phyloP scores from a whole-genome alignment of 768 basidiomycete genomes.

The Leccinellum rugosiceps region DNA sequence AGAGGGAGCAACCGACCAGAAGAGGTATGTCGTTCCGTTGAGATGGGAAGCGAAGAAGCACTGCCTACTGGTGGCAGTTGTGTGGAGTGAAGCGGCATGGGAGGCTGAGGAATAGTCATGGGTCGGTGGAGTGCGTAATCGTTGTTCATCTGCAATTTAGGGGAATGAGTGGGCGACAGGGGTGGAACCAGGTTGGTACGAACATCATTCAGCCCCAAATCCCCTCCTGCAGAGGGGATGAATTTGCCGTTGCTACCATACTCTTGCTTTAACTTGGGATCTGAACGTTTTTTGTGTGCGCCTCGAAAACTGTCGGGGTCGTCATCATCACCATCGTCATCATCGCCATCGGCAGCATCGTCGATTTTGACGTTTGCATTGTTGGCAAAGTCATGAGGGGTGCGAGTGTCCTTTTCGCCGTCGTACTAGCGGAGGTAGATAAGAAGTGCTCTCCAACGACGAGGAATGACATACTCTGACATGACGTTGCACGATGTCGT shows the following conservation, averaged over 20 bases:
- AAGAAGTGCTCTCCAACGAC: slow-evolving; percentile 8
- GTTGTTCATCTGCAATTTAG: slow-evolving; percentile 15
- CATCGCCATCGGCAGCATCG: slow-evolving; percentile 39
- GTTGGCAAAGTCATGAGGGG: slow-evolving; percentile 47
- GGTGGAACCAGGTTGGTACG: slow-evolving; percentile 1
- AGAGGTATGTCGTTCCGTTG: slow-evolving; percentile 33
- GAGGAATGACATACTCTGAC: slow-evolving; percentile 38
- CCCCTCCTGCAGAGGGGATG: slow-evolving; percentile 11
- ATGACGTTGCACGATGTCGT: slow-evolving; percentile 69
- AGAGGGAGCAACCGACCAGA: slow-evolving; percentile 31
- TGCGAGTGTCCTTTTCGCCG: slow-evolving; percentile 48
- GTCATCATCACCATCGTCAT: slow-evolving; percentile 33
- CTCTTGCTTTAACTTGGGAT: slow-evolving; percentile 31
- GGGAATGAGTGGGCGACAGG: slow-evolving; percentile 1
- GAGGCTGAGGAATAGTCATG: slow-evolving; percentile 33
- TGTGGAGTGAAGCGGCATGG: slow-evolving; percentile 29
- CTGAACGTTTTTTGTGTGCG: slow-evolving; percentile 19
- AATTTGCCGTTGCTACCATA: slow-evolving; percentile 22
- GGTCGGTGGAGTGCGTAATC: slow-evolving; percentile 31
- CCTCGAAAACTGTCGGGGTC: slow-evolving; percentile 26
- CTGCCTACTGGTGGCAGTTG: slow-evolving; percentile 20
- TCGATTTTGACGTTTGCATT: slow-evolving; percentile 34
- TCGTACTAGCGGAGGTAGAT: slow-evolving; percentile 37
- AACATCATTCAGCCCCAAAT: slow-evolving; percentile 26
- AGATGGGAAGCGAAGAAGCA: slow-evolving; percentile 31